Evolutionary conservation across 2,329 filamentous ascomycete genomes (phyloP).

Genomic region (Meredithiella fracta): DNA sequence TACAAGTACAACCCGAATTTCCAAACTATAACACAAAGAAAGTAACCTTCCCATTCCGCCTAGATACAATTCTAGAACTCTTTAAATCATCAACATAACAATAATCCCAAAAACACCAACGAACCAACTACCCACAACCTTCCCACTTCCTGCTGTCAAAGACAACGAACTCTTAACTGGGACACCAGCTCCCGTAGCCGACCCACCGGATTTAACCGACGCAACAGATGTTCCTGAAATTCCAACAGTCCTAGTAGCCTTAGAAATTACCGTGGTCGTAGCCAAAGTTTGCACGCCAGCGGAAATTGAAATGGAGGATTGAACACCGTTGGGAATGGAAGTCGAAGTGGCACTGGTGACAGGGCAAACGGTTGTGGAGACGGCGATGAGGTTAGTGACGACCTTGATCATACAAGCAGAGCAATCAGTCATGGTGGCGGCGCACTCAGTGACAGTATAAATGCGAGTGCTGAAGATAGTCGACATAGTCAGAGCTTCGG

Average conservation of each 20-base stretch:
- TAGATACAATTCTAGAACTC: no score
- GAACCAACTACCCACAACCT: no score
- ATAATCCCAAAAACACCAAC: neutral
- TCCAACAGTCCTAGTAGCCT: neutral
- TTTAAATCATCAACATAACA: neutral
- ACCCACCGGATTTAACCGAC: neutral
- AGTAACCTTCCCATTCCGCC: neutral
- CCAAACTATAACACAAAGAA: neutral
- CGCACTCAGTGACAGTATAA: constrained; percentile 40
- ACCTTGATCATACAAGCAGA: constrained; percentile 22
- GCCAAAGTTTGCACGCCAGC: neutral
- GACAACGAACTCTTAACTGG: neutral
- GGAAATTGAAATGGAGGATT: neutral
- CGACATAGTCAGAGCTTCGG: constrained; percentile 19
- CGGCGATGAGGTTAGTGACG: constrained; percentile 25
- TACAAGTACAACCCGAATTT: neutral
- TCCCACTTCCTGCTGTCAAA: neutral
- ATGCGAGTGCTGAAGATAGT: constrained; percentile 27
- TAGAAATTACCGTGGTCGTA: neutral
- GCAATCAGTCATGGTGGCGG: constrained; percentile 25
- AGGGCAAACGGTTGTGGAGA: constrained; percentile 32
- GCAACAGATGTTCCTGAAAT: neutral
- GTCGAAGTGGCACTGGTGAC: constrained; percentile 18
- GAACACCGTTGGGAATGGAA: neutral
- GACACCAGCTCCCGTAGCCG: neutral